Evolutionary conservation across 352 stramenopile genomes (phyloP).

Genomic region (Phytopythium litorale): DNA sequence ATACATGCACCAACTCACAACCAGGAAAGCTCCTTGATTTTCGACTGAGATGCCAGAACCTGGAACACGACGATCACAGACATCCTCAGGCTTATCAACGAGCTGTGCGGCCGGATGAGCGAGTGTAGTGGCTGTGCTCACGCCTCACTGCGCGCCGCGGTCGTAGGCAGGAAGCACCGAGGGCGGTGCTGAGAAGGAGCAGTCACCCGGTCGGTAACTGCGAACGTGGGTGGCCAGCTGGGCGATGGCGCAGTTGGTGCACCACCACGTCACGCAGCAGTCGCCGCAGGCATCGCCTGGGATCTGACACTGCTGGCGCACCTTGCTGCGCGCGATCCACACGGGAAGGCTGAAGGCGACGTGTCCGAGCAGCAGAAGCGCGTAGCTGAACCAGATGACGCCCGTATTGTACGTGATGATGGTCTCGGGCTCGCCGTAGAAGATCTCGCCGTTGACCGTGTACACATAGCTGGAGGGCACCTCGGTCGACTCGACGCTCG

Average conservation of each 20-base stretch:
- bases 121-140: no score
- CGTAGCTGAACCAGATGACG: constrained; percentile 19
- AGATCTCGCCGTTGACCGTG: constrained; percentile 3
- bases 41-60: no score
- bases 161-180: constrained; percentile 23
- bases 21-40: no score
- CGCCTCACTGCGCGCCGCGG: not conserved
- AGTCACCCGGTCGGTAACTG: constrained; percentile 43
- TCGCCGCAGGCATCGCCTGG: constrained; percentile 26
- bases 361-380: constrained; percentile 16
- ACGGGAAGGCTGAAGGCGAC: constrained; percentile 13
- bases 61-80: no score
- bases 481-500: constrained; percentile 16
- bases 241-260: constrained; percentile 32
- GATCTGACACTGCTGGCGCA: constrained; percentile 33
- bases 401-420: constrained; percentile 7
- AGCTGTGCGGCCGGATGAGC: no score
- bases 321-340: constrained; percentile 23
- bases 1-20: no score
- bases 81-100: no score
- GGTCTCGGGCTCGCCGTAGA: constrained; percentile 2
- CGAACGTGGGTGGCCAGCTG: constrained; percentile 54
- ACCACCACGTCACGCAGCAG: constrained; percentile 32
- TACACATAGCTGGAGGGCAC: constrained; percentile 5
- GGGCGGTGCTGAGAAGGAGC: constrained; percentile 24